phyloP scores from a whole-genome alignment of 2,329 filamentous ascomycete species.

The Monosporascus sp. region DNA sequence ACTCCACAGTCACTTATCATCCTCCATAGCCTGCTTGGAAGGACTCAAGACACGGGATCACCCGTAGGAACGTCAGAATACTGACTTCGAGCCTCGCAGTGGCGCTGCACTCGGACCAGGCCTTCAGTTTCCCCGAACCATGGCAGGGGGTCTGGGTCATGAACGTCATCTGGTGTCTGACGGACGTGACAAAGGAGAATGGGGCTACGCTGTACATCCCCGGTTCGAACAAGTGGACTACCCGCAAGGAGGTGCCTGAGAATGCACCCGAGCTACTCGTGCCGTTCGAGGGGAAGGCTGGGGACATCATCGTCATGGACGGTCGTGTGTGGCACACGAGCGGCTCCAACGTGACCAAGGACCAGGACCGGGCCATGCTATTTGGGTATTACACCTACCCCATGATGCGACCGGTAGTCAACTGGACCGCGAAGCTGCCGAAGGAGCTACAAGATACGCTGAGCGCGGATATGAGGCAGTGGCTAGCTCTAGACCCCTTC shows the following conservation, averaged over 20 bases:
- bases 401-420: constrained; percentile 26
- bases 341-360: constrained; percentile 26
- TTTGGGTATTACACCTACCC: constrained; percentile 28
- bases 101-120: constrained; percentile 30
- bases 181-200: constrained; percentile 24
- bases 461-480: constrained; percentile 20
- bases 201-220: constrained; percentile 20
- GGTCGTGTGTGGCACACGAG: constrained; percentile 29
- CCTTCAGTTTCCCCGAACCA: constrained; percentile 27
- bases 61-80: too few species aligned
- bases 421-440: constrained; percentile 26
- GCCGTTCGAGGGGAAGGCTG: constrained; percentile 27
- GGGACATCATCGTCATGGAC: constrained; percentile 28
- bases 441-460: constrained; percentile 21
- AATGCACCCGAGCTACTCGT: constrained; percentile 22
- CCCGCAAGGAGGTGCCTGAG: constrained; percentile 8
- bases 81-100: constrained; percentile 1
- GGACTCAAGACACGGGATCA: too few species aligned
- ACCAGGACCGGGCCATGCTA: constrained; percentile 26
- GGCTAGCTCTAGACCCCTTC: constrained; percentile 19
- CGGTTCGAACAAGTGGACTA: constrained; percentile 11
- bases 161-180: constrained; percentile 29
- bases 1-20: too few species aligned
- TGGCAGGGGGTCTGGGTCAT: constrained; percentile 19
- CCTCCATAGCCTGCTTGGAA: too few species aligned